Base-by-base conservation (phyloP, 805 yeast species). In the Soucietia sequanensis region DNA sequence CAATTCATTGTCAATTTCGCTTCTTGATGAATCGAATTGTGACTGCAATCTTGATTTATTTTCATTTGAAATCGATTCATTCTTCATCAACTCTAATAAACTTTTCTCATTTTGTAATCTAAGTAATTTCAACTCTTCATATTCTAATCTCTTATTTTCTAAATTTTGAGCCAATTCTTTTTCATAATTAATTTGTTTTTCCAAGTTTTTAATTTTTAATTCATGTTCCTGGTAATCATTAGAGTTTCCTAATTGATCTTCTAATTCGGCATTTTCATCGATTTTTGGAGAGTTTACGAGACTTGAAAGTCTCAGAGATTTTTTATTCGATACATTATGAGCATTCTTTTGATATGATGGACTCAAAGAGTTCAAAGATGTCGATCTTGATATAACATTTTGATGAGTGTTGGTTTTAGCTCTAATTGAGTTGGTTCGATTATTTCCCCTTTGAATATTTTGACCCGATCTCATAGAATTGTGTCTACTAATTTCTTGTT, bases 181-280 rank as follows among this genome's bases (percentile, higher is more conserved):
- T 43, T 73, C 76, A 37, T 62, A 46, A 30, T 57, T 65, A 14
- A 70, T 53, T 44, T 69, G 61, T 35, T 55, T 44, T 37, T 62
- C 58, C 18, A 68, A 47, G 27, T 40, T 56, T 37, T 52, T 44
- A 30, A 51, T 42, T 30, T 54, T 58, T 35, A 47, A 38, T 31
- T 56, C 59, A n/a, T 48, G 49, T 28, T 59, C 65, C 13, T 47
- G 40, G 21, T 43, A 44, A 13, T 48, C 53, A 23, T 51, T 41
- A 19, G 52, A 24, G 44, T 54, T 27, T 33, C 43, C 48, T 32
- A 57, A 38, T 9, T 47, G 35, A 14, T 44, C 54, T 31, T 57
- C 52, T 30, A 44, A 35, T 9, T 40, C 48, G n/a, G 35, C 47
- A 23, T 43, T 34, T 25, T 55, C 60, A 4, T 48, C 12, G 38